Evolutionary conservation across 2,329 filamentous ascomycete genomes (phyloP), one percentile per base, ranked within the genome.

Genomic region (Calonectria crousiana): DNA sequence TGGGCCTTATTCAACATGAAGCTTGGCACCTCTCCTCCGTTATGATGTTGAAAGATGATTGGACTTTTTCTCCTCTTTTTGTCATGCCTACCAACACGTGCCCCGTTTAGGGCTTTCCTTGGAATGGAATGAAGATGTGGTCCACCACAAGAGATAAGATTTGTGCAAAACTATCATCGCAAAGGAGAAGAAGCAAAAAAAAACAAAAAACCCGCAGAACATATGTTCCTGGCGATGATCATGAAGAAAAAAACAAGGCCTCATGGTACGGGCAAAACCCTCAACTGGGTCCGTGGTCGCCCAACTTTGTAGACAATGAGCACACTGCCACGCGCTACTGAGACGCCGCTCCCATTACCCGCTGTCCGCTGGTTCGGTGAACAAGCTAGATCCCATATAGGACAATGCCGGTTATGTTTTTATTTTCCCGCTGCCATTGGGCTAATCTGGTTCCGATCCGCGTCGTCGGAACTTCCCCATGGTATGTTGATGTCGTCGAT

Each of bases 221-320:
- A 60, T n/a, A 72, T 62, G 62, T 13, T 23, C 67, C 26, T 38
- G 10, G 51, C 51, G 41, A 28, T 23, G 16, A 34, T 26, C 18
- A 44, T 49, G 47, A 14, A 16, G 47, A 14, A 16, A 71, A 30
- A 58, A 38, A 47, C 32, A 49, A 28, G 38, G 58, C 52, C 11
- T 41, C 51, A 64, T 75, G 74, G 26, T 53, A 75, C 36, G 74
- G 70, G 60, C 65, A 62, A 67, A 62, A 47, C 36, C 38, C 30
- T 32, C 34, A 58, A 56, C 68, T 71, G 70, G 74, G 49, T 47
- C 32, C 67, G 72, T 72, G 26, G 62, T 72, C 69, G 75, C 73
- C 68, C 73, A 76, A 73, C 73, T 71, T 74, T 74, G 38, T 68
- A 69, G 53, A 75, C 73, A 71, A 76, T 77, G 73, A 75, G 76